Evolutionary conservation across 768 basidiomycete genomes (phyloP).

Genomic region (Hericium rajendrae): DNA sequence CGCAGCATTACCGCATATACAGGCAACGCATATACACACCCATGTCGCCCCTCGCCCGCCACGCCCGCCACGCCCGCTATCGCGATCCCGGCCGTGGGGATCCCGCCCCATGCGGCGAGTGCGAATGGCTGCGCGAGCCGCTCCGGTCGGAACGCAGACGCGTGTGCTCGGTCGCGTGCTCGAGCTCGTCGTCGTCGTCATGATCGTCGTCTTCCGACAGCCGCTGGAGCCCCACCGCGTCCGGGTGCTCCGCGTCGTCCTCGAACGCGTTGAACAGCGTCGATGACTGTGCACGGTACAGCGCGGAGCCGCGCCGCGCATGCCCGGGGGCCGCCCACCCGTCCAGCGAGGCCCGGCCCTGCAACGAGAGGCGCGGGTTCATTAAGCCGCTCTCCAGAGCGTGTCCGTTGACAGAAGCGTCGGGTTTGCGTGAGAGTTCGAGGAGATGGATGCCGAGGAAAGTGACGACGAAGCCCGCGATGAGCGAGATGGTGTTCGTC

Average conservation of each 20-base stretch:
- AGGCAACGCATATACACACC: background rate
- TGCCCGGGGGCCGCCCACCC: constrained; percentile 43
- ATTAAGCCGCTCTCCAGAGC: constrained; percentile 58
- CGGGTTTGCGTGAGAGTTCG: constrained; percentile 62
- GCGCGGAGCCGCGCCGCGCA: constrained; percentile 52
- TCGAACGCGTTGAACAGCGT: constrained; percentile 76
- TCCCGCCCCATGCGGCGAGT: background rate
- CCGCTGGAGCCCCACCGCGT: constrained; percentile 47
- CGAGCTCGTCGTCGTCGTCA: constrained; percentile 33
- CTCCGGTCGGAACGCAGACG: background rate
- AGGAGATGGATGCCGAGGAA: constrained; percentile 97
- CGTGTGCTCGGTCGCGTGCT: constrained; percentile 29
- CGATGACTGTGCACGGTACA: constrained; percentile 50
- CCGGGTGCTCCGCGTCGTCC: constrained; percentile 23
- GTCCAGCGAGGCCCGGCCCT: constrained; percentile 75
- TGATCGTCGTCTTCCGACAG: constrained; percentile 57
- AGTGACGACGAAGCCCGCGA: constrained; percentile 85
- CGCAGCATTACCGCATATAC: background rate
- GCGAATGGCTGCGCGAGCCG: background rate
- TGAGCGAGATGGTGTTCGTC: constrained; percentile 75
- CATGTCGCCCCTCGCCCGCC: background rate
- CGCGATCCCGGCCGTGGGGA: background rate
- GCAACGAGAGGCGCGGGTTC: constrained; percentile 72
- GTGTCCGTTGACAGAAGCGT: constrained; percentile 35
- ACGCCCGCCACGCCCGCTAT: background rate